A percentile compares a stretch with the other conserved stretches of the same genome.
These are phyloP conservation scores for Metschnikowia santaceciliae DNA, from an alignment of 805 yeast species.

Conservation along the genomic window DNA sequence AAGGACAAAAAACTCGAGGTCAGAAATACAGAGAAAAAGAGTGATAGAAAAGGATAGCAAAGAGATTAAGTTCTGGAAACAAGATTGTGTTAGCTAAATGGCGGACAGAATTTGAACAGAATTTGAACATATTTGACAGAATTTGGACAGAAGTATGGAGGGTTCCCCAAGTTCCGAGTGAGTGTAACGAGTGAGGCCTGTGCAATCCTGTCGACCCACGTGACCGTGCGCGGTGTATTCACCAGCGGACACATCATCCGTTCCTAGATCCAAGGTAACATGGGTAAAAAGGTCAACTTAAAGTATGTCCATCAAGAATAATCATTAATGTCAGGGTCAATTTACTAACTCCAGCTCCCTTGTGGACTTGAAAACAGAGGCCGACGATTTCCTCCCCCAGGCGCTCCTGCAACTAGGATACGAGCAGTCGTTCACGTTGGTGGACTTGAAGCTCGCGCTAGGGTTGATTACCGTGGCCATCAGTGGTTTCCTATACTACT, in stretches of 20 bases:
- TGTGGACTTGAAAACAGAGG: conserved; percentile 43
- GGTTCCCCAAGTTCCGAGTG: no score
- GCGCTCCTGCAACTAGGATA: conserved; percentile 44
- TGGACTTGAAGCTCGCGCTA: conserved; percentile 46
- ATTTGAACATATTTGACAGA: no score
- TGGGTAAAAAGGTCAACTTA: conserved; percentile 22
- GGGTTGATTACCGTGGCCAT: conserved; percentile 45
- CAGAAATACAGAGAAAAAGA: no score
- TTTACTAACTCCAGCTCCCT: conserved; percentile 36
- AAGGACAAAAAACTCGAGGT: no score
- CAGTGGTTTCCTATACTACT: conserved; percentile 43
- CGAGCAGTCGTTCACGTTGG: conserved; percentile 42
- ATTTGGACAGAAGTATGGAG: no score
- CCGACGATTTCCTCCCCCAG: conserved; percentile 46
- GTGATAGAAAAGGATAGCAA: background rate
- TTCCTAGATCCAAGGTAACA: conserved; percentile 10
- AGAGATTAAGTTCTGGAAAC: background rate
- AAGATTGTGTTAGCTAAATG: no score
- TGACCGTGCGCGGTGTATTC: background rate
- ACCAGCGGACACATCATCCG: conserved; percentile 1
- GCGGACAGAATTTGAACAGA: no score
- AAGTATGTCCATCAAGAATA: conserved; percentile 20
- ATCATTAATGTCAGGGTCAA: background rate
- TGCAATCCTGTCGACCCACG: background rate
- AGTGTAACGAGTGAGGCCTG: no score